Percentiles rank a stretch among this genome's conserved stretches.
Evolutionary conservation across 768 basidiomycete genomes (phyloP).

Genomic region (Auriscalpium vulgare): DNA sequence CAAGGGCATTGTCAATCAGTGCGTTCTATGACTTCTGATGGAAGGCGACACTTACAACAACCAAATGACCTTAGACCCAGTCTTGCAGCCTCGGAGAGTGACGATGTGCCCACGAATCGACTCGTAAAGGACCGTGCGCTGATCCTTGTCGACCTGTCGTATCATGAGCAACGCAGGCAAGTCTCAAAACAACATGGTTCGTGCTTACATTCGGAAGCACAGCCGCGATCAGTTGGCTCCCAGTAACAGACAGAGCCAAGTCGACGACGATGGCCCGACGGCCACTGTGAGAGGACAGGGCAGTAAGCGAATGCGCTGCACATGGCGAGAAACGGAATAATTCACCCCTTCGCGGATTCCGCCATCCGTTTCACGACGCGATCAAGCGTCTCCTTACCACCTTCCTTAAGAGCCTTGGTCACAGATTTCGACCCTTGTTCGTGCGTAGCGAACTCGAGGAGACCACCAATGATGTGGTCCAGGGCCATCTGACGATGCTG

Average conservation of each 20-base stretch:
- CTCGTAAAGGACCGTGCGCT: slow-evolving; percentile 73
- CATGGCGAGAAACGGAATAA: neutral
- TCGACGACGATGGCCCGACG: slow-evolving; percentile 84
- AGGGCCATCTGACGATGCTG: slow-evolving; percentile 69
- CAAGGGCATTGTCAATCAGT: neutral
- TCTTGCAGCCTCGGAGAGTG: slow-evolving; percentile 85
- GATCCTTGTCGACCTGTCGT: slow-evolving; percentile 74
- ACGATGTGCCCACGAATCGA: slow-evolving; percentile 85
- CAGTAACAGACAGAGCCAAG: slow-evolving; percentile 73
- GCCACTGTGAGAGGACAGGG: slow-evolving; percentile 31
- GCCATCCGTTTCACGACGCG: slow-evolving; percentile 76
- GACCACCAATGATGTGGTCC: slow-evolving; percentile 68
- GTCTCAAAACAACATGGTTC: neutral
- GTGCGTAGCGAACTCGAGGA: slow-evolving; percentile 72
- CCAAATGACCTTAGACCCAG: slow-evolving; percentile 89
- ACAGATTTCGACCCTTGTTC: slow-evolving; percentile 87
- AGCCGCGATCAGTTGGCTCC: slow-evolving; percentile 79
- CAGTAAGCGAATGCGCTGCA: neutral
- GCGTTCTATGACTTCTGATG: neutral
- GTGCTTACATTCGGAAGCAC: slow-evolving; percentile 63
- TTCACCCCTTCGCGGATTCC: slow-evolving; percentile 74
- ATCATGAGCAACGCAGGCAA: neutral
- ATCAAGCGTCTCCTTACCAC: slow-evolving; percentile 68
- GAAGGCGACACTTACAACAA: slow-evolving; percentile 46
- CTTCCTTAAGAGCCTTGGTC: slow-evolving; percentile 81